A percentile compares a stretch with the other conserved stretches of the same genome.
Conservation (phyloP, 306 rosid species). For the Bauhinia variegata region DNA sequence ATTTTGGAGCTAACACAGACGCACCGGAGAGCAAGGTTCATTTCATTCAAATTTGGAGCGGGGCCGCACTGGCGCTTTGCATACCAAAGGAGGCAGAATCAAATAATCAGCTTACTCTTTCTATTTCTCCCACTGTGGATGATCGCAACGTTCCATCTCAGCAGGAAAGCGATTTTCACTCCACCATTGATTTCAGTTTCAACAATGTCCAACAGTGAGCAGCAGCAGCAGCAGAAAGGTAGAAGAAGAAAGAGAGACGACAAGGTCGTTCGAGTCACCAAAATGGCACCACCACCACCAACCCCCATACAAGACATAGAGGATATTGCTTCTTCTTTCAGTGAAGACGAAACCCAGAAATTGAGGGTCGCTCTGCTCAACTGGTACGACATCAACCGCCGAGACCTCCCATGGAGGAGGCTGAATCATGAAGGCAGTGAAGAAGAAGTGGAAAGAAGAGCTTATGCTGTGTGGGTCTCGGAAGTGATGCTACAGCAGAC, state of each 20-base stretch:
- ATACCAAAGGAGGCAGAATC: too few species aligned
- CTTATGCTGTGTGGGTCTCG: conserved; percentile 89
- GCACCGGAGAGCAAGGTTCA: too few species aligned
- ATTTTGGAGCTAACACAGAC: too few species aligned
- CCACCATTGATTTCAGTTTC: conserved; percentile 16
- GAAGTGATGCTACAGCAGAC: conserved; percentile 93
- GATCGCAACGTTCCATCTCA: conserved; percentile 1
- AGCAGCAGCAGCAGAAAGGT: background rate
- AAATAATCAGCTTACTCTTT: too few species aligned
- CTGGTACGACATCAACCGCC: conserved; percentile 71
- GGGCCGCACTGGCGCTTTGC: too few species aligned
- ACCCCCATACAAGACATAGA: conserved; percentile 57
- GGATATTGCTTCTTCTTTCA: conserved; percentile 50
- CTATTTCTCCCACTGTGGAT: background rate
- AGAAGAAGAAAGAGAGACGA: background rate
- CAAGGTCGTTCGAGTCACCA: conserved; percentile 1
- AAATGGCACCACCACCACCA: conserved; percentile 8
- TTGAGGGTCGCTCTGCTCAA: conserved; percentile 59
- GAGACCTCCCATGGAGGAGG: conserved; percentile 89
- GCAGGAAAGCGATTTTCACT: background rate
- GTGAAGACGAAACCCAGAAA: conserved; percentile 46
- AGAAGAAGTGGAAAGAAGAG: conserved; percentile 47
- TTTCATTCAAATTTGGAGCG: too few species aligned
- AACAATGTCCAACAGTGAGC: conserved; percentile 41
- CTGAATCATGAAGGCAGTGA: conserved; percentile 19